Percentiles rank a stretch among this genome's conserved stretches.
Evolutionary conservation across 2,329 filamentous ascomycete species (phyloP).

Genomic region (Xylogone sp.): DNA sequence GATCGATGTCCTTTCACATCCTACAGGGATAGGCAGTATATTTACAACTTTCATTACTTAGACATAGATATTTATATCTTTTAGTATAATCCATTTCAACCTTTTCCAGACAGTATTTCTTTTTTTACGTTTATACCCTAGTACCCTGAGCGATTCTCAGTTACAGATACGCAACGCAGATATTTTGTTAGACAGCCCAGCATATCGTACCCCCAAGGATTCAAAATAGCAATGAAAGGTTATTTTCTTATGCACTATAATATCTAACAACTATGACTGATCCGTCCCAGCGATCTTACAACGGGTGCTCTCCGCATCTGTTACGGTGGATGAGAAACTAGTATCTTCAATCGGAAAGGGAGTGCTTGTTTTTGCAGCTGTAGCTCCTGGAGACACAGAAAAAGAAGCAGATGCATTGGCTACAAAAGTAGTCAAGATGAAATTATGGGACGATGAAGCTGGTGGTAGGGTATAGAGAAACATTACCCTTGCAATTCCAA

Average conservation of each 20-base stretch:
- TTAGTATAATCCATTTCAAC: too few species aligned
- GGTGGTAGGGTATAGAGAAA: conserved; percentile 23
- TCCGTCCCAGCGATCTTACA: conserved; percentile 73
- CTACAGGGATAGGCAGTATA: too few species aligned
- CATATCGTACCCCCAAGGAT: too few species aligned
- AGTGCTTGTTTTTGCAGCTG: conserved; percentile 84
- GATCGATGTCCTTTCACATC: too few species aligned
- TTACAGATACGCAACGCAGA: too few species aligned
- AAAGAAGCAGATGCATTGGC: conserved; percentile 85
- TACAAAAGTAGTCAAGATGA: conserved; percentile 82
- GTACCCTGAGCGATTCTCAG: too few species aligned
- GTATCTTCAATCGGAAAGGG: conserved; percentile 90
- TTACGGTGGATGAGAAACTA: conserved; percentile 87
- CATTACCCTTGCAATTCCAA: conserved; percentile 3
- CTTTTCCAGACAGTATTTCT: too few species aligned
- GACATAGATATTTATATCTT: too few species aligned
- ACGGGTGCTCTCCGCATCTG: conserved; percentile 89
- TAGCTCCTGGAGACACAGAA: conserved; percentile 84
- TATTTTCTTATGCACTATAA: conserved; percentile 4
- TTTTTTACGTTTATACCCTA: too few species aligned
- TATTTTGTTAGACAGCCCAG: too few species aligned
- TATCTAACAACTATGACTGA: conserved; percentile 9
- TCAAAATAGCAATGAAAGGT: conserved; percentile 41
- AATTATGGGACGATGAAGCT: conserved; percentile 63
- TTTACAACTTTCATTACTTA: too few species aligned